Base-by-base conservation (phyloP, 208 protist species). In the Tritrichomonas foetus region DNA sequence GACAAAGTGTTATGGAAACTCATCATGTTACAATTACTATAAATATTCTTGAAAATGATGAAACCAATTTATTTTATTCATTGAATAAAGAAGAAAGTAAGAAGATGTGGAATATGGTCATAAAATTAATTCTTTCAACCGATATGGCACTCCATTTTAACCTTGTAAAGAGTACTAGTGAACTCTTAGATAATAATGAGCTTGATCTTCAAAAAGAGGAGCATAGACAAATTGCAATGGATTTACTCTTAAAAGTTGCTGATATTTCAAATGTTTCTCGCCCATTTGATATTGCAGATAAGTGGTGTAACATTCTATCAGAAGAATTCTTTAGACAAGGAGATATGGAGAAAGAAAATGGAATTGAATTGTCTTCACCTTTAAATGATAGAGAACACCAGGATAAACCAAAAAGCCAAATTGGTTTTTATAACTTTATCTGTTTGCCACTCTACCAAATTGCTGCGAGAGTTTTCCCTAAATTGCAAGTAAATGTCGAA, bases 1-100 rank as follows among this genome's bases (percentile, higher is more conserved):
- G 96, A 61, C 69, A 95, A 72, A 94, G 93, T 30, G 95, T 96
- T 0, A 95, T 97, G 55, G 96, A 97, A 94, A 96, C 95, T n/a
- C 94, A 96, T 94, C 96, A 97, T 95, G 53, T 93, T 82, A 33
- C 94, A 27, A 80, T 95, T 20, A 93, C 93, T 30, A 95, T 94
- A 36, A 27, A 22, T 13, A 27, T 96, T 50, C 72, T 96, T 1
- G 14, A 41, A 0, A 1, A 64, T 20, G 66, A 55, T 27, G 94
- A 94, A 39, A 82, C 14, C 33, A 95, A 95, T 93, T 94, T 96
- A 20, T 47, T 96, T 14, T 25, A 41, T n/a, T 41, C 14, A 93
- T 96, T 27, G 13, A 50, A 94, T 25, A 16, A 41, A 41, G 92
- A 61, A 16, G 92, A 95, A 93, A 95, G 94, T 61, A 55, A n/a